Base-by-base conservation (phyloP, 228 moss, liverwort and hornwort genomes). In the Sphagnum fallax region DNA sequence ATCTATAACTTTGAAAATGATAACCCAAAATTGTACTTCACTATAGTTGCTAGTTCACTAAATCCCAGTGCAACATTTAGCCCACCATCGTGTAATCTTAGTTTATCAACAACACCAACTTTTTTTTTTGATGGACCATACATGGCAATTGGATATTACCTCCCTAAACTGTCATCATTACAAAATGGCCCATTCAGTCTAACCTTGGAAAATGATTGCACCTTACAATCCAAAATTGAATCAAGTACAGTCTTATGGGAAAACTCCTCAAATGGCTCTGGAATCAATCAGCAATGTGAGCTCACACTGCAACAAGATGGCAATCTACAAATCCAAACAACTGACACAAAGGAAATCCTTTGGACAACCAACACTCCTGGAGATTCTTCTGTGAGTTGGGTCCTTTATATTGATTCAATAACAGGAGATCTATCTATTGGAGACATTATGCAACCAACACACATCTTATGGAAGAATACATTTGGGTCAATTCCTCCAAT, bases 71-170 rank as follows among this genome's bases (percentile, higher is more conserved):
- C n/a, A n/a, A n/a, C n/a, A 47, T 52, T 0, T 67, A 15, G 52
- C 49, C n/a, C n/a, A n/a, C 67, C 66, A 32, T 32, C 77, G n/a
- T 80, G 73, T 67, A 72, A 75, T 63, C 18, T 76, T 14, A 48
- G 64, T 13, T 57, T 73, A 50, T 60, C 50, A 10, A 76, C 76
- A 74, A 74, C 51, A 71, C 81, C 77, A 12, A 48, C 62, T 6
- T 8, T 8, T 1, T 16, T 74, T 16, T 69, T 81, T 52, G 71
- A 74, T 74, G 78, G 67, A 5, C 79, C 76, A 5, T 79, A 70
- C 71, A 59, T 82, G 77, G 75, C 82, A 8, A 62, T 68, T 0
- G 74, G 60, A 52, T 82, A 82, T 18, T 79, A 73, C 50, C 79
- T 81, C 7, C 52, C 67, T 4, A 51, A 12, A 14, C 69, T 76